phyloP scores from a whole-genome alignment of 148 eudicot genomes.

The Gaultheria prostrata region DNA sequence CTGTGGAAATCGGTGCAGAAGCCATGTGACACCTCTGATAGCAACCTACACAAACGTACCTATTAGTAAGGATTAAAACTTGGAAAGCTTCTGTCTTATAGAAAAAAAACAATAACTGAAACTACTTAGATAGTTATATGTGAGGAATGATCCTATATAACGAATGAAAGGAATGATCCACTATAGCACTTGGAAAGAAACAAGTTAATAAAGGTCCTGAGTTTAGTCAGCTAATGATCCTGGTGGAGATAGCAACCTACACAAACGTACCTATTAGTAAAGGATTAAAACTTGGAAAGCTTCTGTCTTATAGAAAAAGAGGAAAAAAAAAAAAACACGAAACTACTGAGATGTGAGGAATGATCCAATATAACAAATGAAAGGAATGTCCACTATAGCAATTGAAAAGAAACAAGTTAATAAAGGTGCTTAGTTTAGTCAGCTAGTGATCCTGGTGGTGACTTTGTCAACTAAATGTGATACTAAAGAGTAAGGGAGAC shows the following conservation, averaged over 20 bases:
- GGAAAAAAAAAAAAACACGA: neutral
- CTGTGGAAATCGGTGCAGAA: slow-evolving; percentile 67
- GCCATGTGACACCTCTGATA: slow-evolving; percentile 76
- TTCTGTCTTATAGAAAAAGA: too few relatives aligned
- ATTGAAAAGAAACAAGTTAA: neutral
- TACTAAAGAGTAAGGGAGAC: neutral
- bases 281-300: neutral
- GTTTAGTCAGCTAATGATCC: too few relatives aligned
- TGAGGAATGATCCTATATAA: neutral
- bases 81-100: neutral
- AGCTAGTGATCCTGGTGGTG: neutral
- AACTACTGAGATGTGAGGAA: neutral
- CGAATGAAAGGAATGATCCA: neutral
- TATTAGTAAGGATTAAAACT: neutral
- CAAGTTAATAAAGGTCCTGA: neutral
- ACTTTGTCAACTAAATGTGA: neutral
- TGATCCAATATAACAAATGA: neutral
- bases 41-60: slow-evolving; percentile 36
- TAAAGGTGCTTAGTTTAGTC: neutral
- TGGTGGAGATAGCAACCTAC: slow-evolving; percentile 65
- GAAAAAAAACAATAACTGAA: neutral
- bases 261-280: neutral
- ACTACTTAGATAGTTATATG: too few relatives aligned
- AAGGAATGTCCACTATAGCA: neutral
- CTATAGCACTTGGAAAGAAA: neutral